Evolutionary conservation across 2,329 filamentous ascomycete species (phyloP).

Genomic region (Cyphellophora attinorum): DNA sequence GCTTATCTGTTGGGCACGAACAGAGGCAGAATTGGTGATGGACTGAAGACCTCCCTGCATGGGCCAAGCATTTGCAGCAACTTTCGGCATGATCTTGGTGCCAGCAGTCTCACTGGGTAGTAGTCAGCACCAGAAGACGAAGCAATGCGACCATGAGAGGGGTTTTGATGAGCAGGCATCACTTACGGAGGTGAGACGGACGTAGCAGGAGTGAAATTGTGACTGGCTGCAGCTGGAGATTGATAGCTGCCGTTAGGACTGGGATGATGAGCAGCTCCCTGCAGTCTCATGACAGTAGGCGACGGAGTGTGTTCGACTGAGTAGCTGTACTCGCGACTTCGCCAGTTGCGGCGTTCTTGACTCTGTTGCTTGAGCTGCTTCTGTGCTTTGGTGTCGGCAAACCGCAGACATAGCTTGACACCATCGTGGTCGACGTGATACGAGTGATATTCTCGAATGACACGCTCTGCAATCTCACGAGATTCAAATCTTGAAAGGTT

Average conservation of each 20-base stretch:
- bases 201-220: slow-evolving; percentile 37
- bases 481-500: slow-evolving; percentile 62
- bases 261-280: slow-evolving; percentile 28
- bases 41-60: slow-evolving; percentile 26
- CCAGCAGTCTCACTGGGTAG: slow-evolving; percentile 26
- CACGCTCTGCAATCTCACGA: slow-evolving; percentile 80
- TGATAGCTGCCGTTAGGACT: slow-evolving; percentile 33
- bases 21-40: slow-evolving; percentile 25
- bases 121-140: not conserved
- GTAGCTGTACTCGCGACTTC: slow-evolving; percentile 84
- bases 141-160: not conserved
- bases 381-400: slow-evolving; percentile 91
- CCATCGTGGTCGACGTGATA: slow-evolving; percentile 65
- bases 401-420: slow-evolving; percentile 84
- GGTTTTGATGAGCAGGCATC: slow-evolving; percentile 6
- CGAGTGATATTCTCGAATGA: slow-evolving; percentile 82
- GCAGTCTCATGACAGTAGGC: slow-evolving; percentile 30
- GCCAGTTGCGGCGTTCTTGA: slow-evolving; percentile 87
- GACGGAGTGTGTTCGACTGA: slow-evolving; percentile 39
- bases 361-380: slow-evolving; percentile 96
- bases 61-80: slow-evolving; percentile 26
- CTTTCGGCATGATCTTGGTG: slow-evolving; percentile 27
- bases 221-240: slow-evolving; percentile 31
- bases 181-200: slow-evolving; percentile 40
- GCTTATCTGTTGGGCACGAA: slow-evolving; percentile 2